Evolutionary conservation across 371 early-diverging fungal species (phyloP).

Genomic region (Mitosporidium daphniae): DNA sequence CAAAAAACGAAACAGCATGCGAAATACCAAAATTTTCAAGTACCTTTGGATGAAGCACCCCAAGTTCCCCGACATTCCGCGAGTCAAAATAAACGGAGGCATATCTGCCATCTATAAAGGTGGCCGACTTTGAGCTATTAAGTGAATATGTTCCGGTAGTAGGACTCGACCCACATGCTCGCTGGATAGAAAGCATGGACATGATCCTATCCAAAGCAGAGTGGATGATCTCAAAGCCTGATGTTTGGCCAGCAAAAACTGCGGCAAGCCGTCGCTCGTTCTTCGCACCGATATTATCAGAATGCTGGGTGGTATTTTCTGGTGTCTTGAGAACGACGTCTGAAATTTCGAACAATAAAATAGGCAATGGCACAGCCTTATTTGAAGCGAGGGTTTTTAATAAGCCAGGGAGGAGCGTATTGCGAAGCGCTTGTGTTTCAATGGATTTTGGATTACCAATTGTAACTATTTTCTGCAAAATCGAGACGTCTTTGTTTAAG

Average conservation of each 20-base stretch:
- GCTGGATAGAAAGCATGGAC: constrained; percentile 23
- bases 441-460: constrained; percentile 69
- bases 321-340: constrained; percentile 69
- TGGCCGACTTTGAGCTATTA: constrained; percentile 9
- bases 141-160: constrained; percentile 35
- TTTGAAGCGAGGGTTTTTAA: constrained; percentile 75
- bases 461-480: constrained; percentile 2
- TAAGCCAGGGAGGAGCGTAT: constrained; percentile 63
- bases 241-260: constrained; percentile 39
- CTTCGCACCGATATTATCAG: constrained; percentile 12
- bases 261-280: constrained; percentile 67
- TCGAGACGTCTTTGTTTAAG: constrained; percentile 1
- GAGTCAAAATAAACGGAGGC: constrained; percentile 26
- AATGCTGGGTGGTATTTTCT: constrained; percentile 20
- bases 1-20: constrained; percentile 50
- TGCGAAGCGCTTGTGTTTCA: constrained; percentile 76
- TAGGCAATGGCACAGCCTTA: constrained; percentile 53
- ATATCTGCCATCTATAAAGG: constrained; percentile 28
- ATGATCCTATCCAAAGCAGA: constrained; percentile 60
- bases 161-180: constrained; percentile 15
- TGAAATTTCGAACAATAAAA: constrained; percentile 81
- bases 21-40: constrained; percentile 37
- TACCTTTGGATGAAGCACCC: constrained; percentile 66
- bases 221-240: constrained; percentile 68
- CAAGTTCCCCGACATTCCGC: constrained; percentile 28